Evolutionary conservation across 2,329 filamentous ascomycete species (phyloP).

Genomic region (Stemphylium lycopersici): DNA sequence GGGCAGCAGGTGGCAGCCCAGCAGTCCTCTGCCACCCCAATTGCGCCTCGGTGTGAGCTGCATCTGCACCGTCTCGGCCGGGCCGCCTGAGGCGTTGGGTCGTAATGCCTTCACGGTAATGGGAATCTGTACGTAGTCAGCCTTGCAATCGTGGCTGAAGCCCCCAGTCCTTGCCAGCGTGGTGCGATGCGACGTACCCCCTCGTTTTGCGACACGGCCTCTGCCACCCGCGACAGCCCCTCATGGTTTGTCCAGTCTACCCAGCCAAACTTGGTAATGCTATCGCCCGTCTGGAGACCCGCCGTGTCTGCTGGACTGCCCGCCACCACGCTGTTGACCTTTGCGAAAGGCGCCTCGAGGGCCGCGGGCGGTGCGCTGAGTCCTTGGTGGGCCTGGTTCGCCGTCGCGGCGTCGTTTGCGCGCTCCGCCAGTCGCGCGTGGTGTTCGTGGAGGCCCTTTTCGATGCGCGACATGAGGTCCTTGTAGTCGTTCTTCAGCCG

Average conservation of each 20-base stretch:
- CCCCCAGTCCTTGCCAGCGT: too few relatives aligned
- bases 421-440: conserved; percentile 72
- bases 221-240: conserved; percentile 81
- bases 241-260: conserved; percentile 87
- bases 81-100: conserved; percentile 38
- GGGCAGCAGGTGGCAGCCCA: conserved; percentile 90
- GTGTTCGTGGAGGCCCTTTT: conserved; percentile 85
- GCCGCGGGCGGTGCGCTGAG: conserved; percentile 37
- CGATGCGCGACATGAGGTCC: conserved; percentile 80
- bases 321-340: conserved; percentile 80
- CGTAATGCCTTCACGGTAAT: conserved; percentile 72
- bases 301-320: conserved; percentile 82
- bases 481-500: conserved; percentile 92
- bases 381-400: conserved; percentile 25
- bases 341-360: conserved; percentile 76
- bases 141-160: conserved; percentile 6
- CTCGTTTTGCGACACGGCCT: conserved; percentile 88
- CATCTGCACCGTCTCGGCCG: conserved; percentile 65
- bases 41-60: conserved; percentile 76
- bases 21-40: conserved; percentile 88
- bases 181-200: conserved; percentile 66
- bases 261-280: conserved; percentile 82
- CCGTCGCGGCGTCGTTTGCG: conserved; percentile 44
- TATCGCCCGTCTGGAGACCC: conserved; percentile 79
- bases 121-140: conserved; percentile 61